Base-by-base conservation (phyloP, 2,329 filamentous ascomycete species). In the Drechslerella dactyloides region DNA sequence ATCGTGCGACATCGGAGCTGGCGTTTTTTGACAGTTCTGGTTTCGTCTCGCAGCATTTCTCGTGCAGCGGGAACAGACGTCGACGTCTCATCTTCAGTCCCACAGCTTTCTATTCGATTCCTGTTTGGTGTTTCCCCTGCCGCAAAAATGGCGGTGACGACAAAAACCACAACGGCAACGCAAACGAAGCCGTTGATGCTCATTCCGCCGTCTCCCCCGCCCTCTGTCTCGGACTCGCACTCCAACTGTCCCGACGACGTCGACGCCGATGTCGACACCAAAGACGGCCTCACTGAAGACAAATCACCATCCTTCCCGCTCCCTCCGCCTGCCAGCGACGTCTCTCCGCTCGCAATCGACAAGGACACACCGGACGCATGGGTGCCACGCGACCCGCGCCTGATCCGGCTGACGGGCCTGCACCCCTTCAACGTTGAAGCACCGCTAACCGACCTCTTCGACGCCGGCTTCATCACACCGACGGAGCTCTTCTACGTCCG, bases 371-470 rank as follows among this genome's bases (percentile, higher is more conserved):
- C 93, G 7, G 93, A 97, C 77, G 82, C 80, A 75, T 90, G 93
- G 82, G 90, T 97, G 19, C 84, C 87, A 21, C 84, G 93, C 78
- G 92, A 96, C 80, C 83, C 89, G 0, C 85, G 92, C 44, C 82
- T 97, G 15, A 94, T 97, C 74, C 85, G 93, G 56, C 82, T 97
- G 13, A 97, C 93, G 10, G 93, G 93, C 23, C 85, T 90, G 4
- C 93, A 96, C 79, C 93, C 93, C 0, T 96, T 96, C 82, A 97
- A 97, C 76, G 89, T 90, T 54, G 93, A 97, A 80, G 85, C 93
- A 8, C 92, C 93, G 0, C 81, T 97, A 7, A 90, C 86, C 61
- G 86, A 87, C 15, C 82, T 96, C 0, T 96, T 87, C 79, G 85
- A 93, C 52, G 73, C 75, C 24, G 76, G 93, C 0, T 96, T 96